Percentiles rank a stretch among this genome's conserved stretches.
Evolutionary conservation across 2,329 filamentous ascomycete species (phyloP).

Genomic region (Sporothrix brasiliensis): DNA sequence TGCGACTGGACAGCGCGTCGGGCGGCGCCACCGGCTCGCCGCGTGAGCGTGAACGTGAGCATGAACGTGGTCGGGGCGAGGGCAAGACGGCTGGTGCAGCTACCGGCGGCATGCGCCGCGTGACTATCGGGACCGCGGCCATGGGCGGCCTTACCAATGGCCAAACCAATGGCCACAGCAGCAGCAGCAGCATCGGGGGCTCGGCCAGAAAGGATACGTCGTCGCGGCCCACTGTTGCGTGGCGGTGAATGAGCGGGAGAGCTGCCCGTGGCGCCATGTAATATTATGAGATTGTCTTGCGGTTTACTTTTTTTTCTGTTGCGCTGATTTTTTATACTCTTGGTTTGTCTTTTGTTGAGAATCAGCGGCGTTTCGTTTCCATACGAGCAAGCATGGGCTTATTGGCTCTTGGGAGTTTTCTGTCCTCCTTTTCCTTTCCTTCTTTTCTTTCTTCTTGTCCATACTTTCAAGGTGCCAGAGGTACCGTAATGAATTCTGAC

Average conservation of each 20-base stretch:
- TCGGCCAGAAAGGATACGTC: conserved; percentile 23
- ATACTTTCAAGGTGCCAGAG: background rate
- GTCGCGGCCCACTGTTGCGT: conserved; percentile 37
- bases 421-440: background rate
- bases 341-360: background rate
- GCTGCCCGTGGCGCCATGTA: conserved; percentile 8
- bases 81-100: conserved; percentile 26
- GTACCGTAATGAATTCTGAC: background rate
- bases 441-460: conserved; percentile 6
- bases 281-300: conserved; percentile 7
- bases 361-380: background rate
- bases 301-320: conserved; percentile 9
- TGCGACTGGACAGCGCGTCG: conserved; percentile 39
- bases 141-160: conserved; percentile 31
- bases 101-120: conserved; percentile 41
- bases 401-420: conserved; percentile 11
- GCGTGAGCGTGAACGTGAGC: conserved; percentile 42
- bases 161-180: conserved; percentile 4
- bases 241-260: conserved; percentile 42
- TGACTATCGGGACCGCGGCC: conserved; percentile 49
- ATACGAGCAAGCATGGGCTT: conserved; percentile 6
- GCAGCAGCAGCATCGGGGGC: background rate
- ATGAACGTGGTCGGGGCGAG: conserved; percentile 36
- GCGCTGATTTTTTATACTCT: background rate
- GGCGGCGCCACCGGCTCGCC: conserved; percentile 34